These are phyloP conservation scores for Fusarium paranaense DNA, from an alignment of 2,329 filamentous ascomycete genomes.

Conservation along the genomic window DNA sequence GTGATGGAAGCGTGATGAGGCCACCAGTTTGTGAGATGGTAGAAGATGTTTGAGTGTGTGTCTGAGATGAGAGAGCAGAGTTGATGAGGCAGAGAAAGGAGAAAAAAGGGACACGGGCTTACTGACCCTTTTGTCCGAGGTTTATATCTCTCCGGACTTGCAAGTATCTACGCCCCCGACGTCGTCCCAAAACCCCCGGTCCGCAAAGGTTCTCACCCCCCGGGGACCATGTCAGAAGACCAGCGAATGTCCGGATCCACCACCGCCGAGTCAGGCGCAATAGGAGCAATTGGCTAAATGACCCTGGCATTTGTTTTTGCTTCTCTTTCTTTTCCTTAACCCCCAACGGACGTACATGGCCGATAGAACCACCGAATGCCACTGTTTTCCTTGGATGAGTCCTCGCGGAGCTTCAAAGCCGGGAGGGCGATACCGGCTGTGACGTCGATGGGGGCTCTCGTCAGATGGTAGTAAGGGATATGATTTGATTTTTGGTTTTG, in stretches of 20 bases:
- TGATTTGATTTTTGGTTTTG: neutral
- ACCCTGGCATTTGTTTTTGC: neutral
- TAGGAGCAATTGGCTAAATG: conserved; percentile 19
- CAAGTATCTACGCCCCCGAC: conserved; percentile 19
- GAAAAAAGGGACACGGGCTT: neutral
- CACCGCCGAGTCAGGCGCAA: conserved; percentile 1
- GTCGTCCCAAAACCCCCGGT: conserved; percentile 22
- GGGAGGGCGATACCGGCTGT: neutral
- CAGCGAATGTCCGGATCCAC: conserved; percentile 3
- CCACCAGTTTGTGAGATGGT: neutral
- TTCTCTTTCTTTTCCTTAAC: neutral
- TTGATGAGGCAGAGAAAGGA: neutral
- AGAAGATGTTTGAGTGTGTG: neutral
- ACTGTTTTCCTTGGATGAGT: conserved; percentile 22
- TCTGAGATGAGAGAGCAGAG: neutral
- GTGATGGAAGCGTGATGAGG: neutral
- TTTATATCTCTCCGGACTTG: conserved; percentile 7
- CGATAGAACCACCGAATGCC: neutral
- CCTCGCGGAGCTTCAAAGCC: neutral
- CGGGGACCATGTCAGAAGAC: conserved; percentile 15
- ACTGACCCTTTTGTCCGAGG: neutral
- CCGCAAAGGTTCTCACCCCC: conserved; percentile 35
- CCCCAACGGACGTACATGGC: conserved; percentile 7
- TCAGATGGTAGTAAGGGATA: neutral
- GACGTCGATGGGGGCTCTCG: neutral